Evolutionary conservation across 148 eudicot genomes (phyloP).

Genomic region (Nepenthes gracilis): DNA sequence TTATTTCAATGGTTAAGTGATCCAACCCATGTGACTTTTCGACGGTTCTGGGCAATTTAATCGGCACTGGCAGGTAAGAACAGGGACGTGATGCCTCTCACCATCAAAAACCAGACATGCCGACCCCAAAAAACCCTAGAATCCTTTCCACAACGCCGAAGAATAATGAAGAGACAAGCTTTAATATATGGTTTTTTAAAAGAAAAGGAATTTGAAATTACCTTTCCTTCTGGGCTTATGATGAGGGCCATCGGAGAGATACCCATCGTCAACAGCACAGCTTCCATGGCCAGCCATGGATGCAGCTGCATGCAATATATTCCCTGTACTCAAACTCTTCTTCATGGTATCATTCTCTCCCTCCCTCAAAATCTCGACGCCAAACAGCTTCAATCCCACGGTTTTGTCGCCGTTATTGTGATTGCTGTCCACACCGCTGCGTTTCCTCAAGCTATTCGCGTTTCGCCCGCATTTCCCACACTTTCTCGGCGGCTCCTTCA

Average conservation of each 20-base stretch:
- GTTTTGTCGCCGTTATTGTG: neutral
- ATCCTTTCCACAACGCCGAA: no score
- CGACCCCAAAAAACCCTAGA: no score
- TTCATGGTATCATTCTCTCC: slow-evolving; percentile 13
- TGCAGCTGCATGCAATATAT: slow-evolving; percentile 3
- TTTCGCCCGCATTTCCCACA: slow-evolving; percentile 22
- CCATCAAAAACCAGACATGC: no score
- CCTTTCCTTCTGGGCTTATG: slow-evolving; percentile 9
- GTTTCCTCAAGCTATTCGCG: slow-evolving; percentile 15
- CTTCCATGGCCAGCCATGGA: neutral
- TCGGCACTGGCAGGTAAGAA: no score
- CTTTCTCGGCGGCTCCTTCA: slow-evolving; percentile 12
- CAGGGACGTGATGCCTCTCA: no score
- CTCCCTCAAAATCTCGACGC: slow-evolving; percentile 7
- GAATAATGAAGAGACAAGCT: no score
- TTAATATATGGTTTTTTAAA: no score
- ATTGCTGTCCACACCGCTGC: neutral
- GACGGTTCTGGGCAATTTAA: no score
- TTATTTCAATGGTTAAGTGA: no score
- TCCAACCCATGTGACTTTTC: no score
- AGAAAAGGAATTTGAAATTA: neutral
- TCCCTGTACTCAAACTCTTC: slow-evolving; percentile 22
- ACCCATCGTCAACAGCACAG: slow-evolving; percentile 7
- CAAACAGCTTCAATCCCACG: slow-evolving; percentile 20
- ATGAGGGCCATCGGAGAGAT: slow-evolving; percentile 20